Evolutionary conservation across 2,329 filamentous ascomycete genomes (phyloP).

Genomic region (Aspergillus sclerotialis): DNA sequence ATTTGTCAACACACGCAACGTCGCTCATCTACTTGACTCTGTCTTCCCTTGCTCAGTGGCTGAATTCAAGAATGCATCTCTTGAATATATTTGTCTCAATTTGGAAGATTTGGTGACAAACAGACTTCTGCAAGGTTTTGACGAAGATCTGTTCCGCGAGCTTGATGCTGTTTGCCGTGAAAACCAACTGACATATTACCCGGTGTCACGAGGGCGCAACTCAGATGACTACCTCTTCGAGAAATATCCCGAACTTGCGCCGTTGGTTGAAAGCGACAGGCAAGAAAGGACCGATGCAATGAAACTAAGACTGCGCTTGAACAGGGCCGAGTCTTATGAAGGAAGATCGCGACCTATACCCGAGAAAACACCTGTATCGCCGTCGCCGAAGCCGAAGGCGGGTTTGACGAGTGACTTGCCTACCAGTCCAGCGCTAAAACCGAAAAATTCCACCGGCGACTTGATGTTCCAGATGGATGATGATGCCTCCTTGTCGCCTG

Average conservation of each 20-base stretch:
- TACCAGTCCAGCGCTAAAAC: conserved; percentile 60
- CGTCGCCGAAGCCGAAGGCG: conserved; percentile 36
- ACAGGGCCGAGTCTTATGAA: conserved; percentile 60
- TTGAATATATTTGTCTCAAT: conserved; percentile 89
- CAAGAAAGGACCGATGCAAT: conserved; percentile 70
- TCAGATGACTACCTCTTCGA: conserved; percentile 50
- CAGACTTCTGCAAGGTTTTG: conserved; percentile 72
- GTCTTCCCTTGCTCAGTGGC: conserved; percentile 76
- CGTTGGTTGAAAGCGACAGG: conserved; percentile 34
- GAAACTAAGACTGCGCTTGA: conserved; percentile 57
- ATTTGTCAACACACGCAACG: conserved; percentile 79
- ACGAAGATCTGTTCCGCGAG: conserved; percentile 73
- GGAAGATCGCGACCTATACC: conserved; percentile 56
- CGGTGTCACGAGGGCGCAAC: conserved; percentile 68
- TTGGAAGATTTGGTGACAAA: conserved; percentile 90
- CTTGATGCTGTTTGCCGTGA: conserved; percentile 72
- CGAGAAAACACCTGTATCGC: conserved; percentile 53
- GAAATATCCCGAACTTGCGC: conserved; percentile 39
- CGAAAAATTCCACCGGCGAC: conserved; percentile 63
- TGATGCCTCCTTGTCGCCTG: conserved; percentile 40
- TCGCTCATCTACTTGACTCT: conserved; percentile 76
- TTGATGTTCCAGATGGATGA: conserved; percentile 96
- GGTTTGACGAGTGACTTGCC: conserved; percentile 32
- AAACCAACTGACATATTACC: conserved; percentile 72
- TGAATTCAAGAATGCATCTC: conserved; percentile 77